Percentiles rank a stretch among this genome's conserved stretches.
These are phyloP conservation scores for Ustulina deusta DNA, from an alignment of 2,329 filamentous ascomycete species.

Conservation along the genomic window DNA sequence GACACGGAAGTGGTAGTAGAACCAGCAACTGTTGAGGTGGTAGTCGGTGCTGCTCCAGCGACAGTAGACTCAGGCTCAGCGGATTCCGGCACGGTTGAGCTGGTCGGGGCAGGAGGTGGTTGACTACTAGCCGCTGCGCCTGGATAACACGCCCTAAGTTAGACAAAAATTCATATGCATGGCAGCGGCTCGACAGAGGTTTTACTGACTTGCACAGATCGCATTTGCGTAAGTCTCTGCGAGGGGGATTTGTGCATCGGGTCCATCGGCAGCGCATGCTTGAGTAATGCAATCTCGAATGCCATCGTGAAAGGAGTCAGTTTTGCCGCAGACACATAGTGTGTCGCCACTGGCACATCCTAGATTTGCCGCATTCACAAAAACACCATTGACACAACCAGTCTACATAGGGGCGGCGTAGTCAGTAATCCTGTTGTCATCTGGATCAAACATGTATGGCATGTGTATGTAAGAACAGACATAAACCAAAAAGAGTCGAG, in stretches of 20 bases:
- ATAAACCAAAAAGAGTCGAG: not conserved
- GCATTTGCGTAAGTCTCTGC: constrained; percentile 44
- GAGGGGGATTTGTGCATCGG: constrained; percentile 47
- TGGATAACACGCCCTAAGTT: constrained; percentile 29
- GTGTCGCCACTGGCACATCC: constrained; percentile 48
- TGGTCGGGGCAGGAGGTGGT: constrained; percentile 17
- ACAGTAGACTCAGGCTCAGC: constrained; percentile 26
- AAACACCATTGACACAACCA: constrained; percentile 48
- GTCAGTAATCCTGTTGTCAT: constrained; percentile 32
- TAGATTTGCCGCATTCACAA: constrained; percentile 39
- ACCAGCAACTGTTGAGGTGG: constrained; percentile 25
- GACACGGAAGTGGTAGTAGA: constrained; percentile 23
- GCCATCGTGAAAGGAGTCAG: constrained; percentile 49
- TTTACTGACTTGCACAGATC: constrained; percentile 50
- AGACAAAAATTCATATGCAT: not conserved
- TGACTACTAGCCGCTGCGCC: constrained; percentile 33
- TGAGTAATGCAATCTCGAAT: constrained; percentile 56
- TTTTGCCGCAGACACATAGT: constrained; percentile 57
- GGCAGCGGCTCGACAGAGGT: not conserved
- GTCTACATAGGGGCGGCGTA: constrained; percentile 32
- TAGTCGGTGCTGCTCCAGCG: constrained; percentile 33
- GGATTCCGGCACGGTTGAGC: constrained; percentile 8
- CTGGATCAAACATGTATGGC: not conserved
- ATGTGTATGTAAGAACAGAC: not conserved
- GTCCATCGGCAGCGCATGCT: constrained; percentile 48